Evolutionary conservation across 495 filamentous ascomycete genomes (phyloP), one percentile per base, ranked within the genome.

Genomic region (Thermochaetoides thermophila): DNA sequence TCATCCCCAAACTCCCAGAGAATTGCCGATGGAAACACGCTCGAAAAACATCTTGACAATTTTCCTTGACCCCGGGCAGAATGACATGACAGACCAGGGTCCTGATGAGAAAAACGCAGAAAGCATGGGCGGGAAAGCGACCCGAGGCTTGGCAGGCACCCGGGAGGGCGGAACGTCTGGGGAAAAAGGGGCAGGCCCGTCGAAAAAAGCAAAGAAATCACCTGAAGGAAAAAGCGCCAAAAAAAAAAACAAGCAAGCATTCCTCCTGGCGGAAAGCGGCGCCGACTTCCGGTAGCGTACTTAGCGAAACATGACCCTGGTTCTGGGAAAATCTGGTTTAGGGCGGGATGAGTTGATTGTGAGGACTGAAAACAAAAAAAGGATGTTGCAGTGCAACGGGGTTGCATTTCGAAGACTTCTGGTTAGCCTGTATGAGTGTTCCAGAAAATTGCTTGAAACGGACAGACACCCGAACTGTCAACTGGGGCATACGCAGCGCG

Each of bases 391-490:
- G 12, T 17, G 19, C 15, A 19, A 13, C 7, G 32, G 17, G 12
- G 27, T 12, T 12, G 5, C 3, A 15, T 12, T 12, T 29, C 17
- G 5, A 5, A n/a, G 25, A 31, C 11, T 29, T 5, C 12, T 12
- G 35, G n/a, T n/a, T n/a, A n/a, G n/a, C n/a, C n/a, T n/a, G n/a
- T n/a, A n/a, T n/a, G n/a, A 31, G 35, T 36, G 43, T 53, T 53
- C 49, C 46, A 53, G 49, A 53, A 53, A 29, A 34, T 16, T 47
- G 46, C 44, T 47, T 49, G 43, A 50, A 53, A 50, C 49, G 46
- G 44, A 43, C 40, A 40, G 43, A 41, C 42, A 29, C 42, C 37
- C 42, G 42, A 27, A 36, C n/a, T n/a, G n/a, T n/a, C n/a, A n/a
- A n/a, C n/a, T n/a, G n/a, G n/a, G n/a, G n/a, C n/a, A n/a, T n/a